These are phyloP conservation scores for Nigrospora osmanthi DNA, from an alignment of 2,329 filamentous ascomycete species.

Conservation along the genomic window DNA sequence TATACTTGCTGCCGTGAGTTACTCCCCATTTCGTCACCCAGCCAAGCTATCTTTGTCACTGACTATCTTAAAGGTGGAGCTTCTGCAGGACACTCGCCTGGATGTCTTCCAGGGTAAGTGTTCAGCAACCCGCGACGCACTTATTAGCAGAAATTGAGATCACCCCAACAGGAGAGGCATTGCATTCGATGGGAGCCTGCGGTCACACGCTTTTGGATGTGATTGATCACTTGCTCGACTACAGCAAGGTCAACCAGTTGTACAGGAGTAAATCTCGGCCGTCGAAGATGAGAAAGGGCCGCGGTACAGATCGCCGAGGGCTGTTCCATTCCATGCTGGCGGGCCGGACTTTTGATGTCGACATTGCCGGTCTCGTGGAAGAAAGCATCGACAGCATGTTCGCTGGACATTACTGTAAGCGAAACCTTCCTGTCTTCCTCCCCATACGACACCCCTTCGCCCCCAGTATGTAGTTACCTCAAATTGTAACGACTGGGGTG, in stretches of 20 bases:
- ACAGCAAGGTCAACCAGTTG: conserved; percentile 43
- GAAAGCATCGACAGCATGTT: conserved; percentile 39
- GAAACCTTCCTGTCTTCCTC: not conserved
- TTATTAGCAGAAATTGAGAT: not conserved
- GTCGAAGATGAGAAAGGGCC: conserved; percentile 4
- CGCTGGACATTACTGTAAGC: conserved; percentile 24
- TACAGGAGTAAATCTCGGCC: conserved; percentile 11
- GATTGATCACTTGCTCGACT: conserved; percentile 44
- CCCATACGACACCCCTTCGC: not conserved
- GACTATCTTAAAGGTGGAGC: conserved; percentile 23
- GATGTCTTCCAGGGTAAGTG: conserved; percentile 28
- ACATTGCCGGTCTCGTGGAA: conserved; percentile 32
- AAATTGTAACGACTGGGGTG: conserved; percentile 14
- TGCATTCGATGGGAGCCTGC: conserved; percentile 41
- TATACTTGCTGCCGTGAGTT: conserved; percentile 47
- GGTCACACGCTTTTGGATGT: conserved; percentile 44
- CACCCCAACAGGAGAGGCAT: conserved; percentile 22
- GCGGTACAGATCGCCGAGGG: conserved; percentile 1
- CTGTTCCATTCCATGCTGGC: conserved; percentile 6
- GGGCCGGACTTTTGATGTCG: conserved; percentile 11
- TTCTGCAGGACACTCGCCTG: conserved; percentile 42
- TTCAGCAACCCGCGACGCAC: not conserved
- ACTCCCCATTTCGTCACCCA: conserved; percentile 30
- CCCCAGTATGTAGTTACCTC: not conserved
- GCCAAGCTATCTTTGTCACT: not conserved